Percentiles rank a stretch among this genome's conserved stretches.
These are phyloP conservation scores for Solanum paucissectum DNA, from an alignment of 257 asterid genomes.

Conservation along the genomic window DNA sequence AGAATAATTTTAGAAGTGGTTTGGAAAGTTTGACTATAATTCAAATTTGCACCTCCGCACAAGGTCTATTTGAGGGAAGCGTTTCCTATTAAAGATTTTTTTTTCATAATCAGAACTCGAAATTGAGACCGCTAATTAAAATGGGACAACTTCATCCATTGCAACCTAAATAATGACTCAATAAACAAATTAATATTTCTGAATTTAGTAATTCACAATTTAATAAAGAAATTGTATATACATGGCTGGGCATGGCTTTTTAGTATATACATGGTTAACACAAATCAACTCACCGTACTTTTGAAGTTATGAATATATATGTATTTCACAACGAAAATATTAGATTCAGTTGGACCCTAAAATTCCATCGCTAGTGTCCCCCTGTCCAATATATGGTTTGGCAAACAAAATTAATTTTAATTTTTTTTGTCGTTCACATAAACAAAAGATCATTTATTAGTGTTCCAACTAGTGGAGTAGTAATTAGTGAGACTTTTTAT, in stretches of 20 bases:
- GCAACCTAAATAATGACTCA: background rate
- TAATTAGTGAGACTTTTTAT: background rate
- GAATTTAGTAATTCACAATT: background rate
- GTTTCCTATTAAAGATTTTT: no score
- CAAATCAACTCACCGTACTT: background rate
- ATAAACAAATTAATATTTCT: background rate
- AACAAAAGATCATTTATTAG: background rate
- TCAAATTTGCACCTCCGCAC: background rate
- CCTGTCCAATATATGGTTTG: background rate
- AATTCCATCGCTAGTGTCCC: background rate
- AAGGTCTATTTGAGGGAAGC: no score
- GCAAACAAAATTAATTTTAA: background rate
- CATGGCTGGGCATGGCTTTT: background rate
- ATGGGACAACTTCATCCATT: no score
- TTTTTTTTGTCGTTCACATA: background rate
- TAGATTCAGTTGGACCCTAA: background rate
- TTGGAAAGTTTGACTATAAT: background rate
- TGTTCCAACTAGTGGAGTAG: background rate
- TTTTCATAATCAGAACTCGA: no score
- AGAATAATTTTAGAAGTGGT: background rate
- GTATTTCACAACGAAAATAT: background rate
- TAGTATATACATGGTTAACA: background rate
- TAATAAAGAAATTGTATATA: background rate
- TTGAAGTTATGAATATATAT: background rate
- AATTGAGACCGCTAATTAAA: no score